These are phyloP conservation scores for Singerocomus inundabilis DNA, from an alignment of 1,284 basidiomycete genomes.

Conservation along the genomic window DNA sequence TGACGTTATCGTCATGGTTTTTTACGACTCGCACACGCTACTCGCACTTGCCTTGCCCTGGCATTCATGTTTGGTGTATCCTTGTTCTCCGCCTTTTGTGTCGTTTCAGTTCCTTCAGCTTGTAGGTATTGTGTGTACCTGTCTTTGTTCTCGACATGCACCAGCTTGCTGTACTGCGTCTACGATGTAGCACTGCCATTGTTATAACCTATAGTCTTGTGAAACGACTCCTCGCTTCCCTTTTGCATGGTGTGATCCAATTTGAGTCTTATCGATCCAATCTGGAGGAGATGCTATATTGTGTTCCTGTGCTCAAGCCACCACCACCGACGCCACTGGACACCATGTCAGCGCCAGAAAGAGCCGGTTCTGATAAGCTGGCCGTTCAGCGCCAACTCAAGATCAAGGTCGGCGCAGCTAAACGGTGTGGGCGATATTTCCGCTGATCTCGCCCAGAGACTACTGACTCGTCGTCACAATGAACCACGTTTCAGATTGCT, in stretches of 20 bases:
- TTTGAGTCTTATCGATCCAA: constrained; percentile 10
- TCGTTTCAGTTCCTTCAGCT: constrained; percentile 25
- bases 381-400: constrained; percentile 66
- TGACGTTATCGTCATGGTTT: neutral
- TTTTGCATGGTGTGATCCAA: neutral
- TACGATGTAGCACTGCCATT: constrained; percentile 31
- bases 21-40: constrained; percentile 13
- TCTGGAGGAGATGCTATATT: neutral
- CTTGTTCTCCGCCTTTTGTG: constrained; percentile 26
- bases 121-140: constrained; percentile 37
- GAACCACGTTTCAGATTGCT: constrained; percentile 56
- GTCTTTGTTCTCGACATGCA: constrained; percentile 31
- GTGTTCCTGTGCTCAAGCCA: constrained; percentile 1
- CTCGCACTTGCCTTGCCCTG: constrained; percentile 18
- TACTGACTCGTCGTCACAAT: constrained; percentile 32
- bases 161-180: constrained; percentile 31
- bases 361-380: constrained; percentile 23
- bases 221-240: constrained; percentile 27
- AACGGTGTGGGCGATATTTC: constrained; percentile 52
- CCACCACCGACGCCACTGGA: constrained; percentile 9
- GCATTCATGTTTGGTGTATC: constrained; percentile 24
- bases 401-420: constrained; percentile 75
- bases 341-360: constrained; percentile 21
- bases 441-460: constrained; percentile 17
- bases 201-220: constrained; percentile 29